Evolutionary conservation across 768 basidiomycete species (phyloP).

Genomic region (Favolaschia claudopus): DNA sequence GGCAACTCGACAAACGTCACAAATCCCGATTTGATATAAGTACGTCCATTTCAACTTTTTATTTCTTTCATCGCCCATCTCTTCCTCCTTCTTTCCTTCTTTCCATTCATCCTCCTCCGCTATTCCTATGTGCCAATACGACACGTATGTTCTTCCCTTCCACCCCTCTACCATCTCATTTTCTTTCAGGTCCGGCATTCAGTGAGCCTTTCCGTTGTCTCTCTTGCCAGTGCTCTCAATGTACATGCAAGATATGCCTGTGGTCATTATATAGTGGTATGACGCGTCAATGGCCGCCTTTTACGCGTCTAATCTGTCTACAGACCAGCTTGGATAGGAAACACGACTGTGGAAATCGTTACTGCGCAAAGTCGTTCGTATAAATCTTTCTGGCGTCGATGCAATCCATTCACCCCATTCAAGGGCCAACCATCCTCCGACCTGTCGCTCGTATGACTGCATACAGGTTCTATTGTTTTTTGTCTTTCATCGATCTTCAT

Average conservation of each 20-base stretch:
- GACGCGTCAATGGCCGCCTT: slow-evolving; percentile 34
- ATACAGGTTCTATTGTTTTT: slow-evolving; percentile 39
- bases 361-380: slow-evolving; percentile 49
- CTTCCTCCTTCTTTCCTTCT: neutral
- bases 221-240: slow-evolving; percentile 32
- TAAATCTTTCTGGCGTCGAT: too few species aligned
- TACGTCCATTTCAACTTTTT: neutral
- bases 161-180: neutral
- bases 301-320: slow-evolving; percentile 17
- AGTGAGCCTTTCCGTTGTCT: slow-evolving; percentile 41
- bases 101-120: neutral
- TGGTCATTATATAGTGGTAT: slow-evolving; percentile 78
- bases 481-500: slow-evolving; percentile 15
- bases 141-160: slow-evolving; percentile 38
- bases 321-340: slow-evolving; percentile 61
- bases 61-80: neutral
- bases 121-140: slow-evolving; percentile 44
- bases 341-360: slow-evolving; percentile 60
- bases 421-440: slow-evolving; percentile 37
- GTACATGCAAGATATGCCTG: slow-evolving; percentile 71
- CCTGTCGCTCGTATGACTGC: slow-evolving; percentile 44
- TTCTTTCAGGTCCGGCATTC: slow-evolving; percentile 15
- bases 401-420: too few species aligned
- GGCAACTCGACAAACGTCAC: neutral
- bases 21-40: neutral